Evolutionary conservation across 2,329 filamentous ascomycete genomes (phyloP), one percentile per base, ranked within the genome.

Genomic region (Chaetomium olivaceum): DNA sequence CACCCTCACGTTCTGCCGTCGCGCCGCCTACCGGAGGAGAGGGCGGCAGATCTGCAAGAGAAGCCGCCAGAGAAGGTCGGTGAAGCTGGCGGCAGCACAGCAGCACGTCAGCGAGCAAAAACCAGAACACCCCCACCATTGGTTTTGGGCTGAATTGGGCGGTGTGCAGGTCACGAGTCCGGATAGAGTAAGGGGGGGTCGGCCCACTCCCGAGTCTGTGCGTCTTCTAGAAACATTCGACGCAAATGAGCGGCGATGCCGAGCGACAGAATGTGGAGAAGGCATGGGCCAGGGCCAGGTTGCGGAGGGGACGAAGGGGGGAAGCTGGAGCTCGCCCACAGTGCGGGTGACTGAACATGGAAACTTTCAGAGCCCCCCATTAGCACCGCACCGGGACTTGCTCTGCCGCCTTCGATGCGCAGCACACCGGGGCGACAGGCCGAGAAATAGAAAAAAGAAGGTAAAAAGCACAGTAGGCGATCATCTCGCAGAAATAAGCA

Each of bases 221-320:
- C 68, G 64, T 64, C 62, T 73, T 73, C 71, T 73, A 72, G 71
- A 73, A 73, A 29, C 63, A 48, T 72, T 73, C 70, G 65, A 73
- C 66, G 60, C 65, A 67, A 63, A 67, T 70, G 68, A 71, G 54
- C 68, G 70, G 68, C 62, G 64, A 63, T 67, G 66, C 64, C 65
- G 64, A 65, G 66, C 65, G 61, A 39, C 64, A 58, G 54, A 61
- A 39, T 69, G 68, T 70, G 71, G 70, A 69, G 70, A 69, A 65
- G 33, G 36, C 25, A 39, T 39, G 54, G 55, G 62, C 43, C 65
- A 62, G 64, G 64, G 55, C 58, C 62, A 31, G 52, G 62, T 62
- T 46, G 61, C 66, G 64, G 60, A 68, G 64, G 69, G 64, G 36
- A 11, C n/a, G 59, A 70, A 63, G 69, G 64, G 43, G 8, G 21